Evolutionary conservation across 192 early-diverging fungal genomes (phyloP).

Genomic region (Phlyctochytrium planicorne): DNA sequence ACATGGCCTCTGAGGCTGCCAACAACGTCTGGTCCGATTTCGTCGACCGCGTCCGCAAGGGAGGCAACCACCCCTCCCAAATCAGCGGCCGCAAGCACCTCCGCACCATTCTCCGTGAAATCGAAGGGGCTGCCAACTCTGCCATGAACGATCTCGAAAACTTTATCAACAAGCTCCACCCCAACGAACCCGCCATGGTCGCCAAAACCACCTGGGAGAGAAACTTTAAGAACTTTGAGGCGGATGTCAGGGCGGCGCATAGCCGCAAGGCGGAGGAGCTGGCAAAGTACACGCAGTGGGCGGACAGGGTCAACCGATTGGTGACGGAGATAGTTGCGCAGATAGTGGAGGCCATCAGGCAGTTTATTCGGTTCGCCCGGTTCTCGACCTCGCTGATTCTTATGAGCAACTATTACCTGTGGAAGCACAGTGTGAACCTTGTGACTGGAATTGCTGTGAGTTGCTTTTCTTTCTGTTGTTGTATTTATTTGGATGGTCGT

Average conservation of each 20-base stretch:
- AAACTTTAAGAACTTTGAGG: constrained; percentile 48
- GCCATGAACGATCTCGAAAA: constrained; percentile 46
- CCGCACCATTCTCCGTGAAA: constrained; percentile 48
- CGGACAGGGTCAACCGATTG: constrained; percentile 41
- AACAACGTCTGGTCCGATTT: constrained; percentile 57
- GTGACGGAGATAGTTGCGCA: constrained; percentile 48
- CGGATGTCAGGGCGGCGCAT: constrained; percentile 45
- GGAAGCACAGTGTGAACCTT: constrained; percentile 45
- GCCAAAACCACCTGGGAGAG: constrained; percentile 48
- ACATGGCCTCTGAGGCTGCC: constrained; percentile 57
- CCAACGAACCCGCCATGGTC: constrained; percentile 41
- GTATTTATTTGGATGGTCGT: background rate
- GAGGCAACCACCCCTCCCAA: constrained; percentile 48
- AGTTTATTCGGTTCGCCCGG: constrained; percentile 48
- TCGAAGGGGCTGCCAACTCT: constrained; percentile 48
- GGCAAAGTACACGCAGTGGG: constrained; percentile 43
- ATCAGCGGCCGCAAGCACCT: constrained; percentile 48
- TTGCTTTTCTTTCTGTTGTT: background rate
- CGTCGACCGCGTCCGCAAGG: constrained; percentile 36
- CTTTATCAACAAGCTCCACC: constrained; percentile 43
- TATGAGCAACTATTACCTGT: constrained; percentile 53
- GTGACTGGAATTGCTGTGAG: constrained; percentile 40
- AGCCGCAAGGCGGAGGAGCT: constrained; percentile 36
- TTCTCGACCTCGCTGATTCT: constrained; percentile 47
- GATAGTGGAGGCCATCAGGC: constrained; percentile 46